A percentile compares a stretch with the other conserved stretches of the same genome.
These are phyloP conservation scores for Amanita muscaria DNA, from an alignment of 768 basidiomycete genomes.

Conservation along the genomic window DNA sequence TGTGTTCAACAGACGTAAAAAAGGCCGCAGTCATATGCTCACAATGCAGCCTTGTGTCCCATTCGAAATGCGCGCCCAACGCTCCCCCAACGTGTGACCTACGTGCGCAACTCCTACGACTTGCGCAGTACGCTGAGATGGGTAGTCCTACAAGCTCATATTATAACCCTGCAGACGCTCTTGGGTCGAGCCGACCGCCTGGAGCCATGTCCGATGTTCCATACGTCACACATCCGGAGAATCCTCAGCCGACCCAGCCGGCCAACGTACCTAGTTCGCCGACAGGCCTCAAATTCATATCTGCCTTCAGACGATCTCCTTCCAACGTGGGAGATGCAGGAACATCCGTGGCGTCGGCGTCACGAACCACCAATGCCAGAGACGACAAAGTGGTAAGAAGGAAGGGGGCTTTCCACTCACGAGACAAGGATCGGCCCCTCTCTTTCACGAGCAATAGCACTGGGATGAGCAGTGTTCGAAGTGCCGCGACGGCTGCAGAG, in stretches of 20 bases:
- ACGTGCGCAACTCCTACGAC: slow-evolving; percentile 68
- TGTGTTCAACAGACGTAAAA: slow-evolving; percentile 74
- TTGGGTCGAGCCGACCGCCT: slow-evolving; percentile 30
- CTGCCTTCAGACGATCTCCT: slow-evolving; percentile 55
- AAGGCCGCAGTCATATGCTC: slow-evolving; percentile 84
- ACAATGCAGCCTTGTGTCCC: slow-evolving; percentile 83
- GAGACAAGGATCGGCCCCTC: slow-evolving; percentile 38
- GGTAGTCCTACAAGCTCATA: slow-evolving; percentile 46
- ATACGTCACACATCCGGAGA: slow-evolving; percentile 28
- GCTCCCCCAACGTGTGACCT: slow-evolving; percentile 79
- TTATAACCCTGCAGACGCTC: slow-evolving; percentile 41
- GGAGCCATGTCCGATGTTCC: slow-evolving; percentile 51
- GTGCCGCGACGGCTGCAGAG: slow-evolving; percentile 43
- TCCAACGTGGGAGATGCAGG: slow-evolving; percentile 46
- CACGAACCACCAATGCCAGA: slow-evolving; percentile 14
- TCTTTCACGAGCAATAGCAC: slow-evolving; percentile 58
- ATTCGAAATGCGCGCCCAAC: slow-evolving; percentile 64
- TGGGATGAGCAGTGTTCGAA: slow-evolving; percentile 48
- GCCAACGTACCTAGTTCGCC: slow-evolving; percentile 37
- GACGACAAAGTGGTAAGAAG: slow-evolving; percentile 9
- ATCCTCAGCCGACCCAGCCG: slow-evolving; percentile 17
- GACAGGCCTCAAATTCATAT: slow-evolving; percentile 56
- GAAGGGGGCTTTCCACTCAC: slow-evolving; percentile 21
- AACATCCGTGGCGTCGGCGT: slow-evolving; percentile 21
- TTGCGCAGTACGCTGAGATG: slow-evolving; percentile 71